Conservation (phyloP, 1,139 yeast genomes). For the Nakaseomyces bracarensis region DNA sequence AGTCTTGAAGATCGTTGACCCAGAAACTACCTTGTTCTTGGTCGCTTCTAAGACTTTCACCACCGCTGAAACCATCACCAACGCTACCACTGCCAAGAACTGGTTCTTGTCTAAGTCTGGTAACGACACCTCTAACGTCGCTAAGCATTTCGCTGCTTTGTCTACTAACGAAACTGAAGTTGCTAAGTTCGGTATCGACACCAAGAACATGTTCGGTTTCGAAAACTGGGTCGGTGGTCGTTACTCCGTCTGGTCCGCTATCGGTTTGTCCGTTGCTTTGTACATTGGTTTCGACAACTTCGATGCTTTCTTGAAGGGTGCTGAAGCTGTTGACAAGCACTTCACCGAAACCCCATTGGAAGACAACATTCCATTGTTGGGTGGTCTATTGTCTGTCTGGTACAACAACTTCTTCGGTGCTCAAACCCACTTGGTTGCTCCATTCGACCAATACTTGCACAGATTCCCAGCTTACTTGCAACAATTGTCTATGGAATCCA, state of each 20-base stretch:
- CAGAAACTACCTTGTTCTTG: conserved; percentile 89
- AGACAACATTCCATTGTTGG: conserved; percentile 84
- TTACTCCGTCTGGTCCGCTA: conserved; percentile 98
- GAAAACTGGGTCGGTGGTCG: conserved; percentile 99
- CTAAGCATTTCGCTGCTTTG: conserved; percentile 95
- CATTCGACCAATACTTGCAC: conserved; percentile 96
- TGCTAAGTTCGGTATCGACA: conserved; percentile 89
- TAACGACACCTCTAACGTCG: conserved; percentile 61
- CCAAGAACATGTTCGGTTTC: conserved; percentile 96
- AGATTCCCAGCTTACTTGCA: conserved; percentile 98
- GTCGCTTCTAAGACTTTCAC: conserved; percentile 98
- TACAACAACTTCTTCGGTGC: conserved; percentile 97
- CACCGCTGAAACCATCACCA: conserved; percentile 95
- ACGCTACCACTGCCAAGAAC: conserved; percentile 86
- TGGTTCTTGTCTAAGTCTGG: conserved; percentile 77
- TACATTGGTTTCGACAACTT: conserved; percentile 94
- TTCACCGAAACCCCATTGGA: conserved; percentile 77
- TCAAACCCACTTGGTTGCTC: conserved; percentile 96
- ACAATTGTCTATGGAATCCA: conserved; percentile 97
- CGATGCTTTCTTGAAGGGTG: conserved; percentile 86
- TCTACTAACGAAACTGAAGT: conserved; percentile 91
- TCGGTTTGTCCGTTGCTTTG: conserved; percentile 89
- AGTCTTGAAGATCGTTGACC: conserved; percentile 63
- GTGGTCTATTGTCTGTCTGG: conserved; percentile 93
- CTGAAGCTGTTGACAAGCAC: conserved; percentile 93